Base-by-base conservation (phyloP, 2,329 filamentous ascomycete genomes). In the Hymenoscyphus fructigenus region DNA sequence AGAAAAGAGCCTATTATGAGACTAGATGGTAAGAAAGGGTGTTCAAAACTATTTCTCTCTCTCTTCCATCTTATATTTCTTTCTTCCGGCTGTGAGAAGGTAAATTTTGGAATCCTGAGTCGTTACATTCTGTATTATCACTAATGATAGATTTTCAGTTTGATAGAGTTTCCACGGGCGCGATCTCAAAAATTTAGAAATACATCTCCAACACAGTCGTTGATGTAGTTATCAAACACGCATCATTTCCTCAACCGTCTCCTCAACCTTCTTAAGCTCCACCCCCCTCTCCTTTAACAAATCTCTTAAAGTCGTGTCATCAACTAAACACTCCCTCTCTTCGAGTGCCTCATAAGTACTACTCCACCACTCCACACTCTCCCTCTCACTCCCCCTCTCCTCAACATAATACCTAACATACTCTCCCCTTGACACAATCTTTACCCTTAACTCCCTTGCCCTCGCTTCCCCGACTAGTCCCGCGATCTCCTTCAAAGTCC, bases 301-400 rank as follows among this genome's bases (percentile, higher is more conserved):
- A 14, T 67, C 65, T 5, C 56, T 64, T 20, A 73, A 59, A 10
- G 70, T 73, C 28, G 20, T n/a, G 66, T 72, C 70, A 57, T 63
- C 53, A 60, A 72, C 68, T 53, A 64, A 56, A 44, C 69, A 69
- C 64, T 73, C 71, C 5, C 67, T 64, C 23, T 59, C 66, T 57
- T 66, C 59, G 57, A 73, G 61, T 12, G 69, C 68, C 38, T 28
- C 62, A 65, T 71, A 71, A 6, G 63, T 71, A 20, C 59, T 66
- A 29, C 61, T 62, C 71, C 71, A 72, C 70, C 70, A 71, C 29
- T 72, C 67, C 15, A 72, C 62, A 50, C 53, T 55, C 10, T 23
- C 55, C 41, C 50, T 66, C n/a, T 70, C 65, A 32, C 55, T 61
- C 5, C 67, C 71, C 17, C 65, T 67, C 44, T 50, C 44, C 53